These are phyloP conservation scores for Primulina eburnea DNA, from an alignment of 257 asterid genomes.

Conservation along the genomic window DNA sequence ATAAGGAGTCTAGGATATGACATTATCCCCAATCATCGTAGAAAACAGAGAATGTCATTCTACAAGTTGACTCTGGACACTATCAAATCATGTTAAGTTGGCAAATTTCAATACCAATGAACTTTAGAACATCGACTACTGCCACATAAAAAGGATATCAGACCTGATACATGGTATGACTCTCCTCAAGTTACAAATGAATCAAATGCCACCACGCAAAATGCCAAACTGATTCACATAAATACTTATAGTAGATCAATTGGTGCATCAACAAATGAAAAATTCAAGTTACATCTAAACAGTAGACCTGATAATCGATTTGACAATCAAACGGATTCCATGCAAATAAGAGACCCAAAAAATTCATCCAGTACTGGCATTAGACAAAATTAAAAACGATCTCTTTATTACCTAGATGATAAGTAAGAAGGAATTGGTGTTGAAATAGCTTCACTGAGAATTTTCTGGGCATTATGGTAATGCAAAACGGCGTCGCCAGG, in stretches of 20 bases:
- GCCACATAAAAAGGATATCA: neutral
- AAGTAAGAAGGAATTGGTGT: slow-evolving; percentile 91
- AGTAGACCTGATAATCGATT: too few species aligned
- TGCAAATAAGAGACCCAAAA: neutral
- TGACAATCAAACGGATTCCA: too few species aligned
- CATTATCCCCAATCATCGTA: slow-evolving; percentile 12
- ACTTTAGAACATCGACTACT: neutral
- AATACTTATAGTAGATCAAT: neutral
- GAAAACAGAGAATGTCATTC: slow-evolving; percentile 1
- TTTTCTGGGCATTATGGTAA: slow-evolving; percentile 67
- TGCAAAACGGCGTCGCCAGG: slow-evolving; percentile 64
- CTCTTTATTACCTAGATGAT: slow-evolving; percentile 55
- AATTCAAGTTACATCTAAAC: too few species aligned
- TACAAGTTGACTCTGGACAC: neutral
- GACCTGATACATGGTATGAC: neutral
- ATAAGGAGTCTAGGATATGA: neutral
- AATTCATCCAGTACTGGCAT: neutral
- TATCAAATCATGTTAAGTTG: slow-evolving; percentile 5
- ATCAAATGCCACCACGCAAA: neutral
- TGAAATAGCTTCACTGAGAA: slow-evolving; percentile 70
- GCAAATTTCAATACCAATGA: neutral
- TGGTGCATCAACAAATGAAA: neutral
- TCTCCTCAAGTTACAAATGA: neutral
- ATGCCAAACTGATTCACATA: neutral
- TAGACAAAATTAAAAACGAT: neutral